Base-by-base conservation (phyloP, 805 yeast genomes). In the Yueomyces sp. region DNA sequence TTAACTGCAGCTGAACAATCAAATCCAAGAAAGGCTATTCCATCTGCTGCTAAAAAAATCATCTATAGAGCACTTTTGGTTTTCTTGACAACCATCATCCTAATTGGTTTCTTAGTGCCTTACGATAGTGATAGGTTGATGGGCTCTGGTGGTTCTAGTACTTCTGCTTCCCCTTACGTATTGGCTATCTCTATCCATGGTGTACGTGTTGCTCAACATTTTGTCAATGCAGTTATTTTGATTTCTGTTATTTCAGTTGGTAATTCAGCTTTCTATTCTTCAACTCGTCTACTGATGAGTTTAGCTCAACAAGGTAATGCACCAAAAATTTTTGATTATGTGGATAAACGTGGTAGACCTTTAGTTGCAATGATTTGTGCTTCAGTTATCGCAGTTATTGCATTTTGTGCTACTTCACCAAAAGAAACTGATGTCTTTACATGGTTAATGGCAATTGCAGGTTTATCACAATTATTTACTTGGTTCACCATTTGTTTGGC, bases 221-320 rank as follows among this genome's bases (percentile, higher is more conserved):
- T 81, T 50, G 79, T 81, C 67, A 81, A 81, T 57, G 84, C 77
- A 26, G 85, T 81, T 41, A 80, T 81, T 52, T 64, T 81, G 62
- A 57, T 81, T 43, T 79, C 87, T 1, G 86, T 81, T 30, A 58
- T 80, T 43, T 81, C 87, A 5, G 87, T 81, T 44, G 87, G 85
- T 56, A 81, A 81, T 65, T 77, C 87, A 28, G 78, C 87, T 2
- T 79, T 79, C 40, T 81, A 72, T 57, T 83, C 80, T 28, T 71
- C 80, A 52, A 79, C 87, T 39, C 74, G 88, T 69, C 70, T 85
- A n/a, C 57, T 81, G 44, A 76, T 78, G 47, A 72, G 83, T 32
- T 65, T 81, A 52, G 77, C 86, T n/a, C 78, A 77, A 47, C 83
- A 79, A 60, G 83, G 85, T 26, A 72, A 75, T 54, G 83, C 79